phyloP scores from a whole-genome alignment of 352 stramenopile species.

The Hyaloperonospora brassicae region DNA sequence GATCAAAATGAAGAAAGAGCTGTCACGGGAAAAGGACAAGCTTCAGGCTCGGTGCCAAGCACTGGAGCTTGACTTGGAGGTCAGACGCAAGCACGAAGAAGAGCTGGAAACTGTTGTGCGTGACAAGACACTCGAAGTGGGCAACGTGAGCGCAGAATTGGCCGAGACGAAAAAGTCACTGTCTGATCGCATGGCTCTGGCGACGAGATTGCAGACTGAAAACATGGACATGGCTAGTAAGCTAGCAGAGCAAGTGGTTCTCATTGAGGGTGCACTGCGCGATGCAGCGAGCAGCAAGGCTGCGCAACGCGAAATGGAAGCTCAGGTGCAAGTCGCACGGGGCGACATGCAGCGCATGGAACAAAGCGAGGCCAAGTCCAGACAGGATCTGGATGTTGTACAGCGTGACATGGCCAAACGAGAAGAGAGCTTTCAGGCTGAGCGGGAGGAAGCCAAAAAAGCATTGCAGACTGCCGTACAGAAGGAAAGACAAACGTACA shows the following conservation, averaged over 20 bases:
- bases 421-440: slow-evolving; percentile 20
- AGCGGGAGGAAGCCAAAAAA: slow-evolving; percentile 29
- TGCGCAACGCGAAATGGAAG: slow-evolving; percentile 36
- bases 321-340: slow-evolving; percentile 48
- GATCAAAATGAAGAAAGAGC: slow-evolving; percentile 22
- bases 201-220: slow-evolving; percentile 73
- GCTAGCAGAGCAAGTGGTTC: slow-evolving; percentile 63
- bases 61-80: slow-evolving; percentile 32
- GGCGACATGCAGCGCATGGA: slow-evolving; percentile 46
- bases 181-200: slow-evolving; percentile 75
- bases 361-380: slow-evolving; percentile 15
- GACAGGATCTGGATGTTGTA: slow-evolving; percentile 44
- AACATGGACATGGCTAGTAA: slow-evolving; percentile 81
- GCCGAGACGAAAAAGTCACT: slow-evolving; percentile 76
- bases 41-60: slow-evolving; percentile 24
- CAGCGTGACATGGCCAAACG: slow-evolving; percentile 37
- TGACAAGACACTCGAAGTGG: slow-evolving; percentile 50
- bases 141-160: slow-evolving; percentile 62
- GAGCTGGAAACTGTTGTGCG: slow-evolving; percentile 43
- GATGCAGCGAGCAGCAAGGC: slow-evolving; percentile 42
- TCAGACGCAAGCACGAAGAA: slow-evolving; percentile 28
- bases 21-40: slow-evolving; percentile 25
- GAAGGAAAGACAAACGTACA: slow-evolving; percentile 32
- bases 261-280: slow-evolving; percentile 61
- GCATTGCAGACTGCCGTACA: slow-evolving; percentile 37